Evolutionary conservation across 371 early-diverging fungal species (phyloP), one percentile per base, ranked within the genome.

Genomic region (Lichtheimia hyalospora): DNA sequence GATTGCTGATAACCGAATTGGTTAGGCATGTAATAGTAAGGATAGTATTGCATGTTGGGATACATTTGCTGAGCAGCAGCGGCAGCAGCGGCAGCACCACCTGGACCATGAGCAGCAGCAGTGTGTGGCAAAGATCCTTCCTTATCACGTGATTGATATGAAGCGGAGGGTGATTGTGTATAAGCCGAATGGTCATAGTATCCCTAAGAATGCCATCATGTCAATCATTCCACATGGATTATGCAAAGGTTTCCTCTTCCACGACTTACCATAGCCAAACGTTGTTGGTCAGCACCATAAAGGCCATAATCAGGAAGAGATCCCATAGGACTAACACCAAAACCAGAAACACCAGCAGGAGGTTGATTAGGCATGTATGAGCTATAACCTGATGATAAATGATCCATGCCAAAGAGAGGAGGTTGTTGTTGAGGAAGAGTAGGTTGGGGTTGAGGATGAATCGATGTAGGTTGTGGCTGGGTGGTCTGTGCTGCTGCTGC

Each of bases 1-100:
- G 84, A 80, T 62, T 83, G 84, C 61, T 85, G 85, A 66, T 87
- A 88, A 21, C 82, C 81, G 76, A 83, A 92, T 74, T 91, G 91
- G 72, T 85, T 84, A 24, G 83, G 83, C 74, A 79, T 81, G 71
- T 89, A 88, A 69, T 90, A 91, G 74, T 91, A 89, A 23, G 90
- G 88, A 70, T 88, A 87, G 79, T 87, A 90, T 5, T 83, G 81
- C 59, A 81, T 64, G 21, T 72, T 74, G 56, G 67, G 67, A 28
- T 72, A 74, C 49, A 77, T 77, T 21, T 68, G 66, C 49, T 77
- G 76, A 60, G 51, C 72, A 28, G 27, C 62, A 53, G 50, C 74
- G 57, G 62, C 62, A 60, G 60, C 69, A 52, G 54, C 55, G 57
- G 63, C 64, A 8, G n/a, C n/a, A n/a, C n/a, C n/a, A n/a, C n/a